Conservation (phyloP, 345 rosid species). For the Euclidium syriacum region DNA sequence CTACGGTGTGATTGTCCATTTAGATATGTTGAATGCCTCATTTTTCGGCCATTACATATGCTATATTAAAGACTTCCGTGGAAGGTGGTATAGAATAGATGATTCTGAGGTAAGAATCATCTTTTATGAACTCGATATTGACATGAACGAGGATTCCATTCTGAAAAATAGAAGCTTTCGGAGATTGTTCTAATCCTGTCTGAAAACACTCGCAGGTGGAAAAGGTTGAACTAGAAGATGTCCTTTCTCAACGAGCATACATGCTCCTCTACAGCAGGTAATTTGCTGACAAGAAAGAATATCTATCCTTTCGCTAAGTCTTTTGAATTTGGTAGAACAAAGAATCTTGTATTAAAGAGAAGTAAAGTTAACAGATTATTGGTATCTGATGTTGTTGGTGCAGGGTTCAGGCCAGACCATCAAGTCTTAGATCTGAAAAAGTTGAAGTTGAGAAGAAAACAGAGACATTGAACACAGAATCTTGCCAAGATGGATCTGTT, state of each 20-base stretch:
- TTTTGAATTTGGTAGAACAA: neutral
- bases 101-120: constrained; percentile 64
- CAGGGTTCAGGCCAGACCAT: constrained; percentile 66
- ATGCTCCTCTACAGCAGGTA: constrained; percentile 97
- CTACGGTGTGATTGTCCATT: constrained; percentile 89
- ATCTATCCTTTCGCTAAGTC: neutral
- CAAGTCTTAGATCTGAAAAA: constrained; percentile 44
- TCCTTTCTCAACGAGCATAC: constrained; percentile 88
- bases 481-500: constrained; percentile 28
- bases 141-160: neutral
- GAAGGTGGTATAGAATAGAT: constrained; percentile 80
- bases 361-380: neutral
- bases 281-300: neutral
- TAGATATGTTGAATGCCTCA: constrained; percentile 95
- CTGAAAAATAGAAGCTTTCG: neutral
- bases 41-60: constrained; percentile 94
- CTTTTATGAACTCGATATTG: neutral
- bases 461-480: constrained; percentile 27
- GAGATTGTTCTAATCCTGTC: neutral
- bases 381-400: neutral
- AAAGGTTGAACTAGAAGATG: constrained; percentile 75
- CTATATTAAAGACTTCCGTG: constrained; percentile 78
- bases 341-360: neutral
- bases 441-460: constrained; percentile 31
- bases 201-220: constrained; percentile 48